Percentiles rank a stretch among this genome's conserved stretches.
phyloP scores from a whole-genome alignment of 495 filamentous ascomycete species.

The Rusavskia elegans region DNA sequence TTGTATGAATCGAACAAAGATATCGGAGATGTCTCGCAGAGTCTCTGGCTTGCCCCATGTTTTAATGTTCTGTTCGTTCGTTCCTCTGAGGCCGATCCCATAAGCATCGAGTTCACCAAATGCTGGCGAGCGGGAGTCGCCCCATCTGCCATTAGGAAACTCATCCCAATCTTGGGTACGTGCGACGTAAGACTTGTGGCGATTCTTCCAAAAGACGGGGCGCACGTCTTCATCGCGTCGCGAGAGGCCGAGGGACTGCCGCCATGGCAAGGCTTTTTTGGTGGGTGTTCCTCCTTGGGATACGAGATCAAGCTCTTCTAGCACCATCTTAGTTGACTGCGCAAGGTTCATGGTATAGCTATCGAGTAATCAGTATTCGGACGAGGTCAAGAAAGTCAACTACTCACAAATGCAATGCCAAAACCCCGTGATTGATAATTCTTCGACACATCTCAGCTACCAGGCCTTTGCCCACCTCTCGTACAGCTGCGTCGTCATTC shows the following conservation, averaged over 20 bases:
- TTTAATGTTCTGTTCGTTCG: slow-evolving; percentile 91
- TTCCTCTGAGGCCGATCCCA: slow-evolving; percentile 88
- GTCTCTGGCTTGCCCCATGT: slow-evolving; percentile 80
- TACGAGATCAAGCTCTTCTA: slow-evolving; percentile 71
- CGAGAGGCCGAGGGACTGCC: slow-evolving; percentile 77
- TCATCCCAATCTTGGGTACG: slow-evolving; percentile 99
- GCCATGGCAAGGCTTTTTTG: slow-evolving; percentile 82
- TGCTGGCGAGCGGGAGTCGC: slow-evolving; percentile 89
- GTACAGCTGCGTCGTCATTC: slow-evolving; percentile 85
- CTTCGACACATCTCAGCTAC: slow-evolving; percentile 86
- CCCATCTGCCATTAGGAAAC: slow-evolving; percentile 98
- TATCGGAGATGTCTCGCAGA: slow-evolving; percentile 59
- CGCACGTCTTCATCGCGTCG: slow-evolving; percentile 89
- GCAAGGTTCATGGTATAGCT: slow-evolving; percentile 98
- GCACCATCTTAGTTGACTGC: slow-evolving; percentile 80
- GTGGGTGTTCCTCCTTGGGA: slow-evolving; percentile 54
- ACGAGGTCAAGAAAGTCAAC: slow-evolving; percentile 6
- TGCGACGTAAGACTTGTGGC: slow-evolving; percentile 84
- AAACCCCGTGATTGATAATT: slow-evolving; percentile 65
- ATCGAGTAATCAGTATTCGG: background rate
- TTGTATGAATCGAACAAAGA: slow-evolving; percentile 72
- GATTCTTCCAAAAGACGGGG: slow-evolving; percentile 97
- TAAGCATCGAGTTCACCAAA: slow-evolving; percentile 96
- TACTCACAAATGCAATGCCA: slow-evolving; percentile 73
- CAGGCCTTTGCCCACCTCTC: slow-evolving; percentile 75